A percentile compares a stretch with the other conserved stretches of the same genome.
Evolutionary conservation across 257 asterid genomes (phyloP).

Genomic region (Solanum pimpinellifolium): DNA sequence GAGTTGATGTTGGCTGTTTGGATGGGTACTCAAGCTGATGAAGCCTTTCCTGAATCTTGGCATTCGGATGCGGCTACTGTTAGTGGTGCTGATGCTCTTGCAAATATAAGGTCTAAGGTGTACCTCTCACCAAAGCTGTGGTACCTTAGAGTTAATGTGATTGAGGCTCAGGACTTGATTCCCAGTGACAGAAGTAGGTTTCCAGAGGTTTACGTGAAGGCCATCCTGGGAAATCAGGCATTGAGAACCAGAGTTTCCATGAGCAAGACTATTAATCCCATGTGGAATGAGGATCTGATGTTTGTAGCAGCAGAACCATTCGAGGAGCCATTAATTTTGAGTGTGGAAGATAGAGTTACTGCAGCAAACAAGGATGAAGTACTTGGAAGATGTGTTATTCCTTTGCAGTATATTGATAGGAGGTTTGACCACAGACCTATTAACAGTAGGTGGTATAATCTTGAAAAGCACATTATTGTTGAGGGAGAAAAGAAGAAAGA

Average conservation of each 20-base stretch:
- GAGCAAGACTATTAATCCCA: conserved; percentile 1
- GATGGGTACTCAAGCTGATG: conserved; percentile 22
- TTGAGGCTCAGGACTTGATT: conserved; percentile 16
- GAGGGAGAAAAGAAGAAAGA: neutral
- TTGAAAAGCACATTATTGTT: neutral
- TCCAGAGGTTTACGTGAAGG: conserved; percentile 9
- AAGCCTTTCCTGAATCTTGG: conserved; percentile 15
- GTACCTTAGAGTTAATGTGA: conserved; percentile 13
- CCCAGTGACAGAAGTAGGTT: conserved; percentile 3
- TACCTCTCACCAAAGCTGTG: conserved; percentile 11
- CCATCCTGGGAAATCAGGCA: conserved; percentile 7
- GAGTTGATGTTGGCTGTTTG: conserved; percentile 18
- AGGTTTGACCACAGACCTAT: conserved; percentile 4
- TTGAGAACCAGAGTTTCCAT: conserved; percentile 4
- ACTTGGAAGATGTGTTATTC: conserved; percentile 2
- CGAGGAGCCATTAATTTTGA: conserved; percentile 6
- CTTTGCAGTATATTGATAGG: neutral
- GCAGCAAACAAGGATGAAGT: conserved; percentile 4
- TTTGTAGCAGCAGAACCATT: conserved; percentile 15
- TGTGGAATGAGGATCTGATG: conserved; percentile 16
- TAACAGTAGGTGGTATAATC: conserved; percentile 7
- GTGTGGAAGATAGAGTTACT: conserved; percentile 2
- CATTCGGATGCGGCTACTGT: conserved; percentile 9
- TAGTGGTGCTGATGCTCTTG: neutral
- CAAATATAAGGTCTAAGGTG: conserved; percentile 7